Percentiles rank a stretch among this genome's conserved stretches.
Conservation (phyloP, 2,329 filamentous ascomycete species). For the Colletotrichum paranaense region DNA sequence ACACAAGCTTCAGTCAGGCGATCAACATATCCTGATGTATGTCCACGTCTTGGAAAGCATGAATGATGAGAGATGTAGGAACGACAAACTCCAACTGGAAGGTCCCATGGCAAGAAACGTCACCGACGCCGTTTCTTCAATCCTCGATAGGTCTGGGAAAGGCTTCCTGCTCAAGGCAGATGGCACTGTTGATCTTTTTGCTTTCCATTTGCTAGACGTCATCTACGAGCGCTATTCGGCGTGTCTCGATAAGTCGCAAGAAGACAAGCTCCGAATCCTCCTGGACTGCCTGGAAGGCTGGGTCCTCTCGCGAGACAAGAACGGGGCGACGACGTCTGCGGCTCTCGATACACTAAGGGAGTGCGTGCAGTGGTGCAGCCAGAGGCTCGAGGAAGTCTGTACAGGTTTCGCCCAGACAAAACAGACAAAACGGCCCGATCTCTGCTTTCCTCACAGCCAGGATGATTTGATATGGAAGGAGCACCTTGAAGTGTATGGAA, state of each 20-base stretch:
- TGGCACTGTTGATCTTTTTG: neutral
- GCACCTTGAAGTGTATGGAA: neutral
- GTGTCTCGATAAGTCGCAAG: neutral
- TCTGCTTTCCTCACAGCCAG: neutral
- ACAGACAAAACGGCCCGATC: too few relatives aligned
- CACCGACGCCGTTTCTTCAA: neutral
- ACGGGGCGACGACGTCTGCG: neutral
- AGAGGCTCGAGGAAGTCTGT: neutral
- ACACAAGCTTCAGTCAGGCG: too few relatives aligned
- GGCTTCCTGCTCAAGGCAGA: neutral
- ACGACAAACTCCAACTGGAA: neutral
- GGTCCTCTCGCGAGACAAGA: neutral
- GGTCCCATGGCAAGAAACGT: neutral
- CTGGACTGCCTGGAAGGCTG: neutral
- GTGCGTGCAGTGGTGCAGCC: constrained; percentile 8
- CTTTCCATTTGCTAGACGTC: neutral
- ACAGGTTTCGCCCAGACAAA: neutral
- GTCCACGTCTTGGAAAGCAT: neutral
- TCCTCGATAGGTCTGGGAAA: neutral
- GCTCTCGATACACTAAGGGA: neutral
- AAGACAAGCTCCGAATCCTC: neutral
- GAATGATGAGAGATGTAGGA: neutral
- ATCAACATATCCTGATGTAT: neutral
- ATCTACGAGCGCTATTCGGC: neutral
- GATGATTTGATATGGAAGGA: neutral